These are phyloP conservation scores for Spergularia azorica DNA, from an alignment of 179 eudicot species.

Conservation along the genomic window DNA sequence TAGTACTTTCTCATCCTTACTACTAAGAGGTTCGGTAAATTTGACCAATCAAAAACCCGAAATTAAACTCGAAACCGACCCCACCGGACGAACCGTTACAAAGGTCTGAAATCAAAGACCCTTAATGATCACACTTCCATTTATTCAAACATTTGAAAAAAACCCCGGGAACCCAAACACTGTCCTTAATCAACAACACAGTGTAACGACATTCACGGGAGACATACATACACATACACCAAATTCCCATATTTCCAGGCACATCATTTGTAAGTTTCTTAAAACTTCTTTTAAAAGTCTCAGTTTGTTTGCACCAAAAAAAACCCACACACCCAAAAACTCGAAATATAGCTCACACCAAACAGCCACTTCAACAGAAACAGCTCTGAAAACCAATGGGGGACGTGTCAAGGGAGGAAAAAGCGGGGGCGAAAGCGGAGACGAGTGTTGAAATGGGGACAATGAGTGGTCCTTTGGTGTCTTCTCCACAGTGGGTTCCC, in stretches of 20 bases:
- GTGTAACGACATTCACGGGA: conserved; percentile 12
- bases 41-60: neutral
- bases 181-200: conserved; percentile 3
- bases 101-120: too few species aligned
- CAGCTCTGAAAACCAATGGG: neutral
- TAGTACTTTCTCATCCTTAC: too few species aligned
- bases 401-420: conserved; percentile 34
- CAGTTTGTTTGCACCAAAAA: neutral
- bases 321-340: too few species aligned
- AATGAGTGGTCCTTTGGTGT: conserved; percentile 40
- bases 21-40: too few species aligned
- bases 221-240: neutral
- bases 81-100: too few species aligned
- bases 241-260: conserved; percentile 14
- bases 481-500: conserved; percentile 15
- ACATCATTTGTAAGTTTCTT: neutral
- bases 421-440: conserved; percentile 17
- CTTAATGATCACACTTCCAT: too few species aligned
- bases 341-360: neutral
- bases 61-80: neutral
- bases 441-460: conserved; percentile 23
- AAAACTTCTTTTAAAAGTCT: neutral
- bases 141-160: conserved; percentile 18
- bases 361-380: neutral
- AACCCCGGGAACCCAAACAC: conserved; percentile 38